Base-by-base conservation (phyloP, 192 early-diverging fungal genomes). In the Coemansia sp. region DNA sequence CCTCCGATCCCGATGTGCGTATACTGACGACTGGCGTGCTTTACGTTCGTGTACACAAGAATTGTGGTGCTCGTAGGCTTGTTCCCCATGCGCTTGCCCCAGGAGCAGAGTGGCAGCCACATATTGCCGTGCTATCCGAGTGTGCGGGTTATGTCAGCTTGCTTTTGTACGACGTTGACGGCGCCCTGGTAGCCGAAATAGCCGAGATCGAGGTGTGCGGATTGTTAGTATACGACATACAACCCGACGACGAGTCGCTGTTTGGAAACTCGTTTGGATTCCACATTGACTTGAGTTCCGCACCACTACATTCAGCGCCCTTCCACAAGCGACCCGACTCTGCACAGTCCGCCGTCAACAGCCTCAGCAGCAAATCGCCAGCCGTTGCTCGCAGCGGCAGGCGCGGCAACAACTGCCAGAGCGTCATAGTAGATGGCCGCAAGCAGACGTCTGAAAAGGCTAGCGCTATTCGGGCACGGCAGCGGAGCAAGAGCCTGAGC, bases 191-290 rank as follows among this genome's bases (percentile, higher is more conserved):
- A 10, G 55, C 68, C 24, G 72, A 72, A 64, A 70, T 82, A 13
- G 75, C 80, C 12, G 80, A 82, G 18, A 67, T 82, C 18, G 72
- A 82, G 33, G 63, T 18, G 31, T 65, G 55, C 41, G 33, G 57
- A 33, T n/a, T 82, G 3, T 54, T 54, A 5, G 46, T 49, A 0
- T 66, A 74, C 42, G 77, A 79, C 59, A 77, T 77, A 33, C 77
- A 74, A 63, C 61, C 67, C 11, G 62, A 76, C 20, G 77, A 85
- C 40, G 71, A 85, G 61, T 79, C 82, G 29, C 68, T 85, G 49
- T 85, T 85, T 65, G 75, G 59, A 31, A 71, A 49, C 16, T 71
- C 67, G 33, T 85, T 74, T 68, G 71, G 74, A 33, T 85, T 85
- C 36, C 77, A 70, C n/a, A 67, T 70, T 16, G 55, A 57, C 40